A percentile compares a stretch with the other conserved stretches of the same genome.
These are phyloP conservation scores for Chaetomium cochliodes DNA, from an alignment of 495 filamentous ascomycete species.

Conservation along the genomic window DNA sequence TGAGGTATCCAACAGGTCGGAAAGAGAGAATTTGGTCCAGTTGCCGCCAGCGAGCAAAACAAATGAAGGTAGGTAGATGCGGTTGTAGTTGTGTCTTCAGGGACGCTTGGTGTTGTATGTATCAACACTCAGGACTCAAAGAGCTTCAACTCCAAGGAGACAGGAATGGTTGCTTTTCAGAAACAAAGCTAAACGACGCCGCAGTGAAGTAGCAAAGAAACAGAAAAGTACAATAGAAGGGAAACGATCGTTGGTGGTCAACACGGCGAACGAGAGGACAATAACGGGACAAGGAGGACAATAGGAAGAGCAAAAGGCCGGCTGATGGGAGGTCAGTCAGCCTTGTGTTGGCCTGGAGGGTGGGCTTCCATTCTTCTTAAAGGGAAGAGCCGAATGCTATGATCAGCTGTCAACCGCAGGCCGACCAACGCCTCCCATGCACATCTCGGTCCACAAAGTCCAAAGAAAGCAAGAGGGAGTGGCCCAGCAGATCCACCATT, in stretches of 20 bases:
- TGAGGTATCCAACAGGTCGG: constrained; percentile 2
- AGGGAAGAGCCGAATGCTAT: neutral
- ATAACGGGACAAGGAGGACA: constrained; percentile 17
- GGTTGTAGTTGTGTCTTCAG: constrained; percentile 1
- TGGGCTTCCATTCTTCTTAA: constrained; percentile 13
- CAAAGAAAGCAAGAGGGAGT: neutral
- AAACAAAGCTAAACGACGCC: constrained; percentile 11
- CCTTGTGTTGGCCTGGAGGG: constrained; percentile 9
- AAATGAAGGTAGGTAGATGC: constrained; percentile 19
- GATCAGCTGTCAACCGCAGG: constrained; percentile 11
- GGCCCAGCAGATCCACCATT: constrained; percentile 5
- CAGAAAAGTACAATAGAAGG: constrained; percentile 11
- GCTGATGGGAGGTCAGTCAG: constrained; percentile 1
- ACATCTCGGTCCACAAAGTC: constrained; percentile 3
- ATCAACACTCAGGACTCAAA: too few relatives aligned
- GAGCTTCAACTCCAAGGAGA: neutral
- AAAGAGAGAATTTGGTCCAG: constrained; percentile 13
- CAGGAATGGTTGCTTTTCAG: neutral
- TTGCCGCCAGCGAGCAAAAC: constrained; percentile 35
- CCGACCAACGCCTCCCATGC: neutral
- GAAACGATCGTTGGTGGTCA: constrained; percentile 21
- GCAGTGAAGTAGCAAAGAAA: neutral
- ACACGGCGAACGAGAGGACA: constrained; percentile 16
- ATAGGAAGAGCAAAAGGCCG: constrained; percentile 16
- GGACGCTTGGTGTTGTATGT: neutral